A percentile compares a stretch with the other conserved stretches of the same genome.
Evolutionary conservation across 2,329 filamentous ascomycete genomes (phyloP).

Genomic region (Penicillium sp.): DNA sequence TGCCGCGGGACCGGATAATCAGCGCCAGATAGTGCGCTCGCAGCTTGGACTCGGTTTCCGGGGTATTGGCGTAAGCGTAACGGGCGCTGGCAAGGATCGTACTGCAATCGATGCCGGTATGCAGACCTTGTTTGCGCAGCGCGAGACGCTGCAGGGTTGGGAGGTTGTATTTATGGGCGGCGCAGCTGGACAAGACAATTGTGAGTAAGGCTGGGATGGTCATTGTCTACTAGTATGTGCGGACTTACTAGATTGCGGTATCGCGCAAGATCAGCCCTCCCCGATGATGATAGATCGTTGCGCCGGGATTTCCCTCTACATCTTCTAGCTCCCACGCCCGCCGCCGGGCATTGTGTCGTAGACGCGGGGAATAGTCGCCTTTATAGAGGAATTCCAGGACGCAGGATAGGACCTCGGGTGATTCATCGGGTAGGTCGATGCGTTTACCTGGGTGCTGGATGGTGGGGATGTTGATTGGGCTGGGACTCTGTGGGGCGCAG

Average conservation of each 20-base stretch:
- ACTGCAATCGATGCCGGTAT: slow-evolving; percentile 79
- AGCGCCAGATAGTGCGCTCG: slow-evolving; percentile 89
- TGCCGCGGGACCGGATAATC: slow-evolving; percentile 84
- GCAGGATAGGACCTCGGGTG: slow-evolving; percentile 87
- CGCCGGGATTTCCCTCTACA: slow-evolving; percentile 52
- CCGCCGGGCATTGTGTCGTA: slow-evolving; percentile 79
- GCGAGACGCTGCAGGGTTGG: slow-evolving; percentile 83
- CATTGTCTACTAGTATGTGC: background rate
- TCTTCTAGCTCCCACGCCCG: slow-evolving; percentile 84
- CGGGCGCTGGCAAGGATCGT: slow-evolving; percentile 87
- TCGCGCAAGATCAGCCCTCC: slow-evolving; percentile 77
- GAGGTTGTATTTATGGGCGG: slow-evolving; percentile 81
- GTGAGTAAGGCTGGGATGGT: too few relatives aligned
- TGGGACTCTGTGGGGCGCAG: slow-evolving; percentile 58
- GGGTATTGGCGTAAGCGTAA: slow-evolving; percentile 86
- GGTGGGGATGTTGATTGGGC: slow-evolving; percentile 9
- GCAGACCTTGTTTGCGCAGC: slow-evolving; percentile 85
- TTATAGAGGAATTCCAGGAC: slow-evolving; percentile 92
- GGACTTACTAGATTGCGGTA: slow-evolving; percentile 75
- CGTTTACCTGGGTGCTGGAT: slow-evolving; percentile 59
- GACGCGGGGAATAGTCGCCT: slow-evolving; percentile 85
- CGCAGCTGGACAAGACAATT: slow-evolving; percentile 57
- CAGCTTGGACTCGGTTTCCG: slow-evolving; percentile 87
- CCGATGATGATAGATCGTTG: slow-evolving; percentile 70
- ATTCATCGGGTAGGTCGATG: slow-evolving; percentile 80